phyloP scores from a whole-genome alignment of 1,139 yeast species.

The Sugiyamaella xylanicola region DNA sequence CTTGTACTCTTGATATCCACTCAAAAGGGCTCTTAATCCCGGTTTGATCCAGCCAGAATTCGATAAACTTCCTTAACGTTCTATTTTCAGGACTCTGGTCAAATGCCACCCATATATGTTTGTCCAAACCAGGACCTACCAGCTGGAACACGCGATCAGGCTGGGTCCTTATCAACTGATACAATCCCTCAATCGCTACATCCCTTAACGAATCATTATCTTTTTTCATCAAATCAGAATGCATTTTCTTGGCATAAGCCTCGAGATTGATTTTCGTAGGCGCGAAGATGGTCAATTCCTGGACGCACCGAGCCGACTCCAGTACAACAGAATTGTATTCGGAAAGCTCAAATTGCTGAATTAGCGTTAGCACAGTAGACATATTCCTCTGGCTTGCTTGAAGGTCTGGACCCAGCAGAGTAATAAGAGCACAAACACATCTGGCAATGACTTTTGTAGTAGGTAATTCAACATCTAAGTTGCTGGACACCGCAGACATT shows the following conservation, averaged over 20 bases:
- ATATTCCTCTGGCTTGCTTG: conserved; percentile 38
- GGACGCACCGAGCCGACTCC: conserved; percentile 32
- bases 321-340: conserved; percentile 37
- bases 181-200: conserved; percentile 42
- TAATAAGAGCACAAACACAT: conserved; percentile 48
- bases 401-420: conserved; percentile 55
- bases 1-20: conserved; percentile 45
- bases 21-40: conserved; percentile 36
- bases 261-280: conserved; percentile 37
- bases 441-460: conserved; percentile 47
- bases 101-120: conserved; percentile 44
- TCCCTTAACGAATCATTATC: conserved; percentile 33
- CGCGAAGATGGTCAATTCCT: conserved; percentile 39
- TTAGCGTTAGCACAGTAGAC: conserved; percentile 34
- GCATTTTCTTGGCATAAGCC: conserved; percentile 36
- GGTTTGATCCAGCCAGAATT: conserved; percentile 41
- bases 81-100: conserved; percentile 39
- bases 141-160: conserved; percentile 38
- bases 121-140: conserved; percentile 40
- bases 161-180: conserved; percentile 42
- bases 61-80: conserved; percentile 38
- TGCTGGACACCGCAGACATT: conserved; percentile 48
- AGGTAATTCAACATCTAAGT: conserved; percentile 50
- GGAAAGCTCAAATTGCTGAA: conserved; percentile 37
- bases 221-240: conserved; percentile 33